phyloP scores from a whole-genome alignment of 2,329 filamentous ascomycete genomes.

The Penicillium sp. region DNA sequence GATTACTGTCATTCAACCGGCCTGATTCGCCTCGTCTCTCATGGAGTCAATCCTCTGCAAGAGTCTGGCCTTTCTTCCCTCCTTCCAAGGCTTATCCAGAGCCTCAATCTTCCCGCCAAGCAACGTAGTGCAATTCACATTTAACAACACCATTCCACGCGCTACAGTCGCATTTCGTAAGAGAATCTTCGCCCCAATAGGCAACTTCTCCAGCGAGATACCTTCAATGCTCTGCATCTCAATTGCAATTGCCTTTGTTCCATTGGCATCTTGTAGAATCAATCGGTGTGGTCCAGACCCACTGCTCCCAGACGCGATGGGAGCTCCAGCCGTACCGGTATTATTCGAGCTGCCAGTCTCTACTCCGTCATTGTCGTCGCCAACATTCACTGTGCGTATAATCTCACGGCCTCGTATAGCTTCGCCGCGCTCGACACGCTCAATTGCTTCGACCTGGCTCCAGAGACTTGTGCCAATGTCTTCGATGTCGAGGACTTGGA shows the following conservation, averaged over 20 bases:
- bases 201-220: constrained; percentile 64
- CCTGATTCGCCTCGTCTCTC: constrained; percentile 16
- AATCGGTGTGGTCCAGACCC: constrained; percentile 73
- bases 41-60: constrained; percentile 62
- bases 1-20: constrained; percentile 1
- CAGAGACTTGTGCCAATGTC: constrained; percentile 80
- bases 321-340: constrained; percentile 18
- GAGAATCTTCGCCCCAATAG: constrained; percentile 82
- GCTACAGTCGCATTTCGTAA: constrained; percentile 70
- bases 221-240: constrained; percentile 72
- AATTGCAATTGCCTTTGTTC: constrained; percentile 71
- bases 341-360: constrained; percentile 28
- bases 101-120: constrained; percentile 87
- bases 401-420: constrained; percentile 75
- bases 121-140: constrained; percentile 69
- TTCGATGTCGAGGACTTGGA: constrained; percentile 86
- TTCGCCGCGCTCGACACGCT: constrained; percentile 58
- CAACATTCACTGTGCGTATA: constrained; percentile 70
- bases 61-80: constrained; percentile 72
- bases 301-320: constrained; percentile 24
- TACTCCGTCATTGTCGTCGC: constrained; percentile 52
- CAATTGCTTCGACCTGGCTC: constrained; percentile 81
- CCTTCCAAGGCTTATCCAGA: constrained; percentile 78
- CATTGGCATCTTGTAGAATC: constrained; percentile 78
- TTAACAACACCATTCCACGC: constrained; percentile 78